Base-by-base conservation (phyloP, 305 asterid genomes). In the Withania somnifera region DNA sequence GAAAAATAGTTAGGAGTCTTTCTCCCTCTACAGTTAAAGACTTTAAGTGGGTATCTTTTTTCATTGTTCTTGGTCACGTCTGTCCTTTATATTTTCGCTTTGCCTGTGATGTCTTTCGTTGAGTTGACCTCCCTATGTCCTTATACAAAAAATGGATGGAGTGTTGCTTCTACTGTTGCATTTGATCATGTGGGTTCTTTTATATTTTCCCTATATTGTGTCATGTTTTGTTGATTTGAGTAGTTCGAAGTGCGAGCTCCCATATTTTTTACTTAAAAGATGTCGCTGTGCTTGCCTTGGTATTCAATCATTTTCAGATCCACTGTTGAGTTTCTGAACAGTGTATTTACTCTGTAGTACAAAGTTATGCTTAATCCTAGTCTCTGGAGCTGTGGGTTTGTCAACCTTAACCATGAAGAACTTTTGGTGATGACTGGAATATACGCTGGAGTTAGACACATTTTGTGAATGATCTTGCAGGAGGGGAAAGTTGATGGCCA, bases 401-500 rank as follows among this genome's bases (percentile, higher is more conserved):
- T 24, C 7, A 47, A 7, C 38, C 15, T 47, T 73, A 73, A 7
- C 24, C 60, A 45, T 47, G 13, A 7, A 15, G 26, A 4, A 73
- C n/a, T 47, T 47, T 50, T 50, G 61, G 45, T 15, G 60, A 73
- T 73, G 26, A 73, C 79, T 73, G 61, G 42, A 26, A 47, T 26
- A 45, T 73, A 60, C 83, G 42, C 5, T 51, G 30, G 50, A 50
- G 64, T 10, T 76, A 51, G 80, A 76, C 47, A 76, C 45, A 76
- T 7, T 50, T 76, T 28, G 24, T 50, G 47, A n/a, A 76, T 30
- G 54, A 79, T 83, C 80, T 79, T 82, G 69, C 90, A 96, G 99
- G 97, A 90, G 84, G 95, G 84, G 56, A 77, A 81, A 20, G 85
- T 47, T 22, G 89, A 86, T 75, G 89, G 87, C 42, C 88, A 81